phyloP scores from a whole-genome alignment of 768 basidiomycete genomes.

The Grammothele lineata region DNA sequence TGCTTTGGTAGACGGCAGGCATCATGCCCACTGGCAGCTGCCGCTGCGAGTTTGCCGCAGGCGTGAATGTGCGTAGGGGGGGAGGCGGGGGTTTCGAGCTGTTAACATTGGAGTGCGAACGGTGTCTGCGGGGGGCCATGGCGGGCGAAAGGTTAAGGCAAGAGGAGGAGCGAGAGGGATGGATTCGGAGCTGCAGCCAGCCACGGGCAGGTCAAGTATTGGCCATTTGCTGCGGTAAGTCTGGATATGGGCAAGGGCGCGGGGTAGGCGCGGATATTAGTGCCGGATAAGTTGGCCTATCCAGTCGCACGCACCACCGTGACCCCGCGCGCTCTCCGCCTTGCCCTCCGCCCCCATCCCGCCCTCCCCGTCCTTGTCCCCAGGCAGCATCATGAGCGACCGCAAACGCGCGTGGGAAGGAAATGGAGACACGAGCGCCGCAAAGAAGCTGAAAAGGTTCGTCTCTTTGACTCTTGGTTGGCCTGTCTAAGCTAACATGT shows the following conservation, averaged over 20 bases:
- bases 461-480: conserved; percentile 16
- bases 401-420: conserved; percentile 60
- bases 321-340: background rate
- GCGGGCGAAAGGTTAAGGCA: background rate
- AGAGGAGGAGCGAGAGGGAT: background rate
- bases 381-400: conserved; percentile 54
- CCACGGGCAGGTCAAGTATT: too few species aligned
- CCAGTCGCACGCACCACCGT: too few species aligned
- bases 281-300: too few species aligned
- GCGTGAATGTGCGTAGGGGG: conserved; percentile 15
- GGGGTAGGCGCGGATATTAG: too few species aligned
- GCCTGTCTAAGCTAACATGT: conserved; percentile 14
- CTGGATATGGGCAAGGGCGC: too few species aligned
- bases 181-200: too few species aligned
- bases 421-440: conserved; percentile 40
- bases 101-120: conserved; percentile 20
- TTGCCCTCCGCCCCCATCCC: background rate
- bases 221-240: too few species aligned
- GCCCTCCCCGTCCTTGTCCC: background rate
- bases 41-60: conserved; percentile 13
- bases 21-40: conserved; percentile 17
- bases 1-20: conserved; percentile 52
- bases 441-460: conserved; percentile 70
- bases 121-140: conserved; percentile 24
- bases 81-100: conserved; percentile 6